Base-by-base conservation (phyloP, 257 asterid genomes). In the Solanum ossicruentum region DNA sequence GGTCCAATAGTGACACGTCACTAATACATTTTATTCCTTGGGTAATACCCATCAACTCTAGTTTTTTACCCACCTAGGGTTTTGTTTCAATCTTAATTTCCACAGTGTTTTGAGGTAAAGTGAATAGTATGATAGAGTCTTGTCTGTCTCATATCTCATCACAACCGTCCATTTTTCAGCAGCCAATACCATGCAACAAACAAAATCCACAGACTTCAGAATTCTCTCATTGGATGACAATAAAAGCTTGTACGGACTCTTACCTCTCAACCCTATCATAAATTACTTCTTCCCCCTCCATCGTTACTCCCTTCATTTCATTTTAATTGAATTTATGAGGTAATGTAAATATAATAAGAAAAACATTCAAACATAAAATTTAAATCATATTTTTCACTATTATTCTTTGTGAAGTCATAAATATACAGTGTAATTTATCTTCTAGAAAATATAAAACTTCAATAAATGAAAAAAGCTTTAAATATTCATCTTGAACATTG, bases 191-290 rank as follows among this genome's bases (percentile, higher is more conserved):
- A 86, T 84, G 86, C 87, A 82, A 61, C 88, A 80, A 81, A 84
- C 84, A 54, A 66, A 67, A n/a, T 72, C 84, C 84, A 28, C 77
- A 80, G 85, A 85, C 84, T 70, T 84, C 91, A 89, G 89, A 89
- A 90, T 54, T 86, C 92, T 87, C 89, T 89, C 85, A 91, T 93
- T 94, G 97, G 93, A 72, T 83, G 88, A 82, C 81, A 91, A 85
- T 63, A 36, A 8, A 85, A 84, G 60, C 84, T 71, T 85, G 45
- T 82, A 54, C 72, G 26, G 47, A 52, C 16, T 36, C 28, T 13
- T 83, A 41, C 80, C 65, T 80, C 54, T 41, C 28, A 20, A 41
- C 52, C 73, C 79, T 65, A 65, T 26, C 2, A 63, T 60, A 60
- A 13, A n/a, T 60, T n/a, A n/a, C 7, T 43, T 6, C 28, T 3